Base-by-base conservation (phyloP, 1,139 yeast species). In the Diutina siamensis region DNA sequence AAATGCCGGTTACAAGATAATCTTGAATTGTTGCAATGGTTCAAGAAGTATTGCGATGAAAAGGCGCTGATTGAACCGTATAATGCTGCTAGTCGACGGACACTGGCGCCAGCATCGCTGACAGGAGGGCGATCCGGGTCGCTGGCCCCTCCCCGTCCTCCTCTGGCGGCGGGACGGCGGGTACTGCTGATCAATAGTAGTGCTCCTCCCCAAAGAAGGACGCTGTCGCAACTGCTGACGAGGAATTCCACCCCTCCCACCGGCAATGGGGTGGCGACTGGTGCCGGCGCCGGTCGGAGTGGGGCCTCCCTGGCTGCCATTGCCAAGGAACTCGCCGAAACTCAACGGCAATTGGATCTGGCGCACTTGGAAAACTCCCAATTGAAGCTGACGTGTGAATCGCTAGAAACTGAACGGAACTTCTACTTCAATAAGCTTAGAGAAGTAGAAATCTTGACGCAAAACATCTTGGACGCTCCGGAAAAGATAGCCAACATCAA, bases 1-100 rank as follows among this genome's bases (percentile, higher is more conserved):
- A 87, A 86, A 63, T 92, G 97, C 64, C 74, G 87, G 54, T 76
- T 92, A 55, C 98, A 92, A 61, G 98, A 92, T 58, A 92, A 92
- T 61, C 71, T 92, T 55, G 97, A 89, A 64, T 83, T 92, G 55
- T 67, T 92, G 52, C 98, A 92, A 63, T 94, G 97, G 97, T 72
- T 87, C 57, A 82, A 85, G 59, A 74, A 75, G 56, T 81, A 71
- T 56, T 92, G 97, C 97, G 70, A 72, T 53, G 89, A 83, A 47
- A 74, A 75, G 57, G 83, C 82, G 47, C 56, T 60, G 46, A 63
- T 85, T 49, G 72, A 72, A 22, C 71, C 63, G 3, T 87, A 88
- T 57, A 94, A 89, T 60, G 79, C 96, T 1, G 62, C 61, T 15
- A 51, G 58, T 5, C 57, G 67, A 45, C 56, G 71, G 44, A 51